Evolutionary conservation across 2,329 filamentous ascomycete genomes (phyloP).

Genomic region (Xylaria sp.): DNA sequence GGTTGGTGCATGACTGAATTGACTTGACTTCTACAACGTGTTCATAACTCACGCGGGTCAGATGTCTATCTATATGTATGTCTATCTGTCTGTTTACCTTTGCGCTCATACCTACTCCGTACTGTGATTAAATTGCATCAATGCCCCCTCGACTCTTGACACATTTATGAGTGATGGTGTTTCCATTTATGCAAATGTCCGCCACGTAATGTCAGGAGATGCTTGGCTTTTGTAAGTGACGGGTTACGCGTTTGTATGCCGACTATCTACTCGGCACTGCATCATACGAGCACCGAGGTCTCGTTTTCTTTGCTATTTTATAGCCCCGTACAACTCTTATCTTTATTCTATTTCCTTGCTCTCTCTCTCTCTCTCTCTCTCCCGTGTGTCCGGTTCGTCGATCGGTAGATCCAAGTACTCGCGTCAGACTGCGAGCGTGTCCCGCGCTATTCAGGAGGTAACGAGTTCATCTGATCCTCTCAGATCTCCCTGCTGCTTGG

Average conservation of each 20-base stretch:
- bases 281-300: neutral
- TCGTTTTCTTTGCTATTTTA: neutral
- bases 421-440: too few species aligned
- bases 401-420: neutral
- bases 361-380: neutral
- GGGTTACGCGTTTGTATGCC: neutral
- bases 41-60: conserved; percentile 17
- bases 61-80: neutral
- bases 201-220: neutral
- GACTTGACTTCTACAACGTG: conserved; percentile 22
- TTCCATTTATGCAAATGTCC: neutral
- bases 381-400: too few species aligned
- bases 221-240: neutral
- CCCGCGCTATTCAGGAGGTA: neutral
- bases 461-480: neutral
- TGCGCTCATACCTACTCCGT: neutral
- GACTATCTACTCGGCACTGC: neutral
- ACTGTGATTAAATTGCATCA: neutral
- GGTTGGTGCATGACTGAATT: neutral
- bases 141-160: neutral
- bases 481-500: neutral
- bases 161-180: too few species aligned
- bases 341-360: neutral
- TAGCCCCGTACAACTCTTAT: neutral
- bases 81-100: neutral